Evolutionary conservation across 2,329 filamentous ascomycete species (phyloP).

Genomic region (Verticillium nubilum): DNA sequence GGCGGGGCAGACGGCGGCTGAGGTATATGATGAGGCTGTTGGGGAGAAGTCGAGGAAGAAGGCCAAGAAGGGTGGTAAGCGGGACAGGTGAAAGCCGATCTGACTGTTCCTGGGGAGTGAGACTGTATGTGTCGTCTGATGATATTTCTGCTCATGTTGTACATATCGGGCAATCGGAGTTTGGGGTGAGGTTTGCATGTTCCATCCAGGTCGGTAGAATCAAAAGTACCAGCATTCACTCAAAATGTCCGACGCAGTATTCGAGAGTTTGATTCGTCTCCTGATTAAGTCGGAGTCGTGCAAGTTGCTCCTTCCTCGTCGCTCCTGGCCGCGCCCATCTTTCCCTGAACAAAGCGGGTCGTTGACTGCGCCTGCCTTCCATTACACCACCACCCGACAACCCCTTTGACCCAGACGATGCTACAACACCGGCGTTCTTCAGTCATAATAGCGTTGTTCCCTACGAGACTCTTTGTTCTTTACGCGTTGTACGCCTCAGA

Average conservation of each 20-base stretch:
- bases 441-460: not conserved
- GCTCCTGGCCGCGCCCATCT: not conserved
- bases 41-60: slow-evolving; percentile 56
- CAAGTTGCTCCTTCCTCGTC: not conserved
- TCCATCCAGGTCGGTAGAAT: not conserved
- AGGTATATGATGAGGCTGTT: slow-evolving; percentile 57
- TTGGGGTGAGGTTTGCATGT: not conserved
- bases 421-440: not conserved
- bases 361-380: not conserved
- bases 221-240: not conserved
- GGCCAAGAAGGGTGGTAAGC: slow-evolving; percentile 13
- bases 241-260: not conserved
- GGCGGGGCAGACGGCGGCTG: slow-evolving; percentile 51
- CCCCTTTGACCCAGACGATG: not conserved
- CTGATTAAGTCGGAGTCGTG: not conserved
- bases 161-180: not conserved
- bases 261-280: no score
- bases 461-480: not conserved
- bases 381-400: not conserved
- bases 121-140: not conserved
- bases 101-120: not conserved
- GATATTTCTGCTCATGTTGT: not conserved
- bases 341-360: not conserved
- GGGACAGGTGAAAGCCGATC: slow-evolving; percentile 4
- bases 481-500: not conserved